phyloP scores from a whole-genome alignment of 2,329 filamentous ascomycete species.

The Colletotrichum sp. region DNA sequence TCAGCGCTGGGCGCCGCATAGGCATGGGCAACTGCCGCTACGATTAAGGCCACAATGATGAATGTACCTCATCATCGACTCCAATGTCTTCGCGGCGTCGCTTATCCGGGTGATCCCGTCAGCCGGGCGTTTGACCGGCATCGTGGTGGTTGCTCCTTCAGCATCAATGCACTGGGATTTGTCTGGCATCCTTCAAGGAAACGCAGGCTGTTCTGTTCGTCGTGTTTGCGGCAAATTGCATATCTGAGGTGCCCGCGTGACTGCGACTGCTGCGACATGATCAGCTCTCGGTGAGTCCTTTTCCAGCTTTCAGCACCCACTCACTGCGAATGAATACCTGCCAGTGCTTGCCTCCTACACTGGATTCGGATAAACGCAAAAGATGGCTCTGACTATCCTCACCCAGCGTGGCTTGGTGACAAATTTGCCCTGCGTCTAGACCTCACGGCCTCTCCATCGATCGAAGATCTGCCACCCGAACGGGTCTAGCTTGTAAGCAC shows the following conservation, averaged over 20 bases:
- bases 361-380: conserved; percentile 15
- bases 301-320: background rate
- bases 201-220: background rate
- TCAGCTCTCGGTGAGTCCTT: background rate
- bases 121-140: background rate
- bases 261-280: background rate
- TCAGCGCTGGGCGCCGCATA: background rate
- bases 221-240: background rate
- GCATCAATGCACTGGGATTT: background rate
- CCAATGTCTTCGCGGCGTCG: background rate
- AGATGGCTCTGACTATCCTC: background rate
- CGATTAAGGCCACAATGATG: conserved; percentile 1
- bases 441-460: conserved; percentile 8
- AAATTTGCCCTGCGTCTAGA: conserved; percentile 16
- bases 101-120: background rate
- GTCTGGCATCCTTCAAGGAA: background rate
- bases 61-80: background rate
- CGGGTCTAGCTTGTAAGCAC: conserved; percentile 2
- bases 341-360: background rate
- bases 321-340: background rate
- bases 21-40: background rate
- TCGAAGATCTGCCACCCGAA: conserved; percentile 19
- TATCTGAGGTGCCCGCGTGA: background rate
- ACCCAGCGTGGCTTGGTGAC: background rate
- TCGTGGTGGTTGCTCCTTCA: background rate